phyloP scores from a whole-genome alignment of 2,329 filamentous ascomycete species.

The Sporothrix curviconia region DNA sequence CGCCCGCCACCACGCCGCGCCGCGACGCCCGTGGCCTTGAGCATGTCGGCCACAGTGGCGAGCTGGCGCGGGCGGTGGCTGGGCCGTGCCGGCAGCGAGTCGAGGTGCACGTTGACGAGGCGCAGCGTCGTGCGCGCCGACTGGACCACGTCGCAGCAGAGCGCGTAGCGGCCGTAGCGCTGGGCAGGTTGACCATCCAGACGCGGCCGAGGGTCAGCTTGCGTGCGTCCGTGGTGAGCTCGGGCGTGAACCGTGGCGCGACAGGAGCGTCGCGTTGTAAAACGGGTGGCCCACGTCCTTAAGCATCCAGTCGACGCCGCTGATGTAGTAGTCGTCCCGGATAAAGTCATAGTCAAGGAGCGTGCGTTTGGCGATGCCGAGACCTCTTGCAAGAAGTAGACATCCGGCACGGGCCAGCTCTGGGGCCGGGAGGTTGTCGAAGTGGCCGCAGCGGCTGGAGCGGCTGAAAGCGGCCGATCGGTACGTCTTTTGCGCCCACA shows the following conservation, averaged over 20 bases:
- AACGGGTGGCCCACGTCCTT: constrained; percentile 17
- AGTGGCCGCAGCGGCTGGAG: no score
- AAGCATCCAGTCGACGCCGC: constrained; percentile 23
- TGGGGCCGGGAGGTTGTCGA: no score
- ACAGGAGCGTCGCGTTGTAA: constrained; percentile 25
- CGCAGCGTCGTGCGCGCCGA: constrained; percentile 19
- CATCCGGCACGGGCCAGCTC: no score
- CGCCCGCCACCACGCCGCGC: constrained; percentile 32
- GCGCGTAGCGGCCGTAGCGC: constrained; percentile 28
- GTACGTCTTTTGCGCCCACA: no score
- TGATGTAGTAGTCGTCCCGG: constrained; percentile 27
- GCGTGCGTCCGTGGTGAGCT: no score
- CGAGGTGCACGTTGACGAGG: constrained; percentile 35
- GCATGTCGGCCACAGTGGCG: constrained; percentile 22
- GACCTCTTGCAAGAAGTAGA: constrained; percentile 34
- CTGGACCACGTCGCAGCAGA: constrained; percentile 30
- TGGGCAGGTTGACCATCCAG: constrained; percentile 22
- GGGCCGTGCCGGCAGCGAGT: constrained; percentile 27
- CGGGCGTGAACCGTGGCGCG: constrained; percentile 26
- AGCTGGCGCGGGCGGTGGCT: constrained; percentile 29
- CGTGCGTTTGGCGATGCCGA: constrained; percentile 20
- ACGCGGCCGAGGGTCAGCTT: constrained; percentile 27
- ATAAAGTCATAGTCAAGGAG: constrained; percentile 25
- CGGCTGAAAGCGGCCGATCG: no score
- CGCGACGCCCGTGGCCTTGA: constrained; percentile 22